Evolutionary conservation across 2,329 filamentous ascomycete species (phyloP).

Genomic region (Fusarium sp.): DNA sequence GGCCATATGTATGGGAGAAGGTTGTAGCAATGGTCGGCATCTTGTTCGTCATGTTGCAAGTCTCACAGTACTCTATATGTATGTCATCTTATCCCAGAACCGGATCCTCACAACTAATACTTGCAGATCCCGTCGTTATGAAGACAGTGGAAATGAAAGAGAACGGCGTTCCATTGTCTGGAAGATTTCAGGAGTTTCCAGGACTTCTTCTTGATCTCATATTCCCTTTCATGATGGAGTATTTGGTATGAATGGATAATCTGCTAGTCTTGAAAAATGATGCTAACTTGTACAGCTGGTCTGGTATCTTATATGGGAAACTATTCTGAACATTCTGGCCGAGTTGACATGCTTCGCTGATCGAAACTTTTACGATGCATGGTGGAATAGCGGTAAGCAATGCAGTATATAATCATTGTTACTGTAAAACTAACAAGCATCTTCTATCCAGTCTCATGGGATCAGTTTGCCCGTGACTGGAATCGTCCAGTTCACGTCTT

Average conservation of each 20-base stretch:
- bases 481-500: constrained; percentile 83
- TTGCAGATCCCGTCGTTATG: constrained; percentile 75
- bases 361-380: constrained; percentile 76
- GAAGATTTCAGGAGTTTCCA: constrained; percentile 76
- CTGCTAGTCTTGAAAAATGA: neutral
- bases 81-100: constrained; percentile 10
- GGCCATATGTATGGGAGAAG: constrained; percentile 82
- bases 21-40: constrained; percentile 76
- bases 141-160: constrained; percentile 76
- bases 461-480: constrained; percentile 85
- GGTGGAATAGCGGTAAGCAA: constrained; percentile 69
- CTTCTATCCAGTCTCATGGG: constrained; percentile 67
- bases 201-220: constrained; percentile 81
- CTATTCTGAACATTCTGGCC: constrained; percentile 79
- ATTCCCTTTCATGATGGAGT: constrained; percentile 84
- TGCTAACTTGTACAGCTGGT: constrained; percentile 60
- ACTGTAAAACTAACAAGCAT: constrained; percentile 5
- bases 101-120: constrained; percentile 9
- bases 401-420: no score
- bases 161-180: constrained; percentile 68
- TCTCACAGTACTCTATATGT: constrained; percentile 81
- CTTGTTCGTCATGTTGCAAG: constrained; percentile 82
- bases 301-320: constrained; percentile 88
- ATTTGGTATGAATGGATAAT: constrained; percentile 60
- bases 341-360: constrained; percentile 84